These are phyloP conservation scores for Eucalyptus pauciflora DNA, from an alignment of 345 rosid species.

Conservation along the genomic window DNA sequence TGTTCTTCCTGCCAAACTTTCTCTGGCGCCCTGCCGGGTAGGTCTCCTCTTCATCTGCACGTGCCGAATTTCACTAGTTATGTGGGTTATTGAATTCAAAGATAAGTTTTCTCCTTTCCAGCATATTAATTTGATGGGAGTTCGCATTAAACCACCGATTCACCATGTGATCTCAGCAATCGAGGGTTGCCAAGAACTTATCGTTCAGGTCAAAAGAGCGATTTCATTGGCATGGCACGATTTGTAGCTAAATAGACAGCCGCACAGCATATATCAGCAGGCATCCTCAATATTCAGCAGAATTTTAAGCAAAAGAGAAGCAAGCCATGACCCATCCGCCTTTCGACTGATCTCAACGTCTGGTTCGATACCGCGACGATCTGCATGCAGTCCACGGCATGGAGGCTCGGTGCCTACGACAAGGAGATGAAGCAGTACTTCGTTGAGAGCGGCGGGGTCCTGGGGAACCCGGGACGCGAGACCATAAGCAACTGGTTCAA, in stretches of 20 bases:
- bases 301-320: neutral
- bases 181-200: neutral
- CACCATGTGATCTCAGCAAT: neutral
- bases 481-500: constrained; percentile 50
- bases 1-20: neutral
- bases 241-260: neutral
- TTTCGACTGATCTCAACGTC: constrained; percentile 31
- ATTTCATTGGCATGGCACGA: neutral
- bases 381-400: constrained; percentile 35
- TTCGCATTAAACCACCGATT: neutral
- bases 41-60: neutral
- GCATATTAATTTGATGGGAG: neutral
- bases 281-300: neutral
- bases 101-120: neutral
- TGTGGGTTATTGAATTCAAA: neutral
- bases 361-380: constrained; percentile 20
- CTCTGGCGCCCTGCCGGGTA: neutral
- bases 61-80: neutral
- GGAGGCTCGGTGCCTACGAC: constrained; percentile 29
- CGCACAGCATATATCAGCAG: neutral
- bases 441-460: constrained; percentile 39
- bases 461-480: constrained; percentile 40
- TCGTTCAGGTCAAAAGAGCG: neutral
- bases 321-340: neutral
- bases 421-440: constrained; percentile 20